Conservation (phyloP, 768 basidiomycete species). For the Suillus clintonianus region DNA sequence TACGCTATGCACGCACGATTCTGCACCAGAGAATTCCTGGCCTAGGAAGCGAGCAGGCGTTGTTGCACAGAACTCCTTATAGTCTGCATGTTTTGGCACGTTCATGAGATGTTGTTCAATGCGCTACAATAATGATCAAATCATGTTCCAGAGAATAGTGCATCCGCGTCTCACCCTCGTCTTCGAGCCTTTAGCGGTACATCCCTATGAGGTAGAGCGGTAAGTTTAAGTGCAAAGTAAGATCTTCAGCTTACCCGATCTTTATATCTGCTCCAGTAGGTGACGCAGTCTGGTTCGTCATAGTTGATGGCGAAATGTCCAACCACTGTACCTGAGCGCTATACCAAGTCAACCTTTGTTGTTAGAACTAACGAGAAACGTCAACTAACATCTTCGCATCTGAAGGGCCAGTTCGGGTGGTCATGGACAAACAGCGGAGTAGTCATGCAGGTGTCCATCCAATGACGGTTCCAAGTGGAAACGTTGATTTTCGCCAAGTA, state of each 20-base stretch:
- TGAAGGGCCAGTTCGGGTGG: constrained; percentile 9
- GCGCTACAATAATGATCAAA: constrained; percentile 16
- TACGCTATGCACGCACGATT: constrained; percentile 1
- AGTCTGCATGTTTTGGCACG: constrained; percentile 24
- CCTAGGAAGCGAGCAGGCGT: constrained; percentile 28
- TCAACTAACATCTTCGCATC: constrained; percentile 26
- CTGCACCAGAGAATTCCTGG: constrained; percentile 20
- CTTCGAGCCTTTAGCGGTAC: constrained; percentile 21
- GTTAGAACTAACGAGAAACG: background rate
- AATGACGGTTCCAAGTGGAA: constrained; percentile 22
- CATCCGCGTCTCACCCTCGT: constrained; percentile 13
- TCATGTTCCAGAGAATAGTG: background rate
- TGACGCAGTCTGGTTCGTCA: constrained; percentile 26
- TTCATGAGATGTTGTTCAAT: constrained; percentile 28
- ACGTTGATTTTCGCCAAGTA: constrained; percentile 32
- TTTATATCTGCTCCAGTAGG: constrained; percentile 24
- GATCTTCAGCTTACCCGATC: constrained; percentile 21
- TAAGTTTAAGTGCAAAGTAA: background rate
- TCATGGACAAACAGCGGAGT: constrained; percentile 25
- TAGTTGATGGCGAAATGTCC: constrained; percentile 30
- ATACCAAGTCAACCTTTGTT: background rate
- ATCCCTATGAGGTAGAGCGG: constrained; percentile 19
- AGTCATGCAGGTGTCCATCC: constrained; percentile 19
- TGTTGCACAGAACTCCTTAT: constrained; percentile 36
- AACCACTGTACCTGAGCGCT: constrained; percentile 20